These are phyloP conservation scores for Achlya hypogyna DNA, from an alignment of 352 stramenopile genomes.

Conservation along the genomic window DNA sequence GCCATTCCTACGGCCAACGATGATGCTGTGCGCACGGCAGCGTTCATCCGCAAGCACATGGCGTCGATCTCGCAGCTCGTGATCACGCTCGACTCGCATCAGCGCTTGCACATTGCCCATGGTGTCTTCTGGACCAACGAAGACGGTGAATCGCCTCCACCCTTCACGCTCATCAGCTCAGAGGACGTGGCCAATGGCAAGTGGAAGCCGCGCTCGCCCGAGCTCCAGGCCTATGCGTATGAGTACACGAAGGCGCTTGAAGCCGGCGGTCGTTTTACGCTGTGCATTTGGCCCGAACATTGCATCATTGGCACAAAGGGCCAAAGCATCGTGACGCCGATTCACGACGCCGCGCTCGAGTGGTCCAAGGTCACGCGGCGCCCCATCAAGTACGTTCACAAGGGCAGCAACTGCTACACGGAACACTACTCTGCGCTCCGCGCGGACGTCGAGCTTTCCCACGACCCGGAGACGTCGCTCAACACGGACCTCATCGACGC, in stretches of 20 bases:
- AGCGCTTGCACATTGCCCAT: slow-evolving; percentile 94
- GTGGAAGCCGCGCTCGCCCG: slow-evolving; percentile 52
- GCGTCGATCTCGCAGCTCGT: slow-evolving; percentile 75
- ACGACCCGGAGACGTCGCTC: slow-evolving; percentile 67
- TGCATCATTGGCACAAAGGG: slow-evolving; percentile 89
- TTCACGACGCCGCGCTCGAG: slow-evolving; percentile 74
- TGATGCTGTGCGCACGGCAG: slow-evolving; percentile 84
- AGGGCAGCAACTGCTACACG: slow-evolving; percentile 92
- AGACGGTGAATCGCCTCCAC: slow-evolving; percentile 51
- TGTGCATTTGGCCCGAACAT: slow-evolving; percentile 97
- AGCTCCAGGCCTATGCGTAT: slow-evolving; percentile 77
- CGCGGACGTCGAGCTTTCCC: slow-evolving; percentile 86
- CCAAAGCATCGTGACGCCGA: slow-evolving; percentile 79
- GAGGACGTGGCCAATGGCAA: slow-evolving; percentile 56
- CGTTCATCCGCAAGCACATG: slow-evolving; percentile 71
- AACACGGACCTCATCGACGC: slow-evolving; percentile 80
- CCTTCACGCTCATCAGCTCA: slow-evolving; percentile 90
- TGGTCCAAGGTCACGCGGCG: slow-evolving; percentile 68
- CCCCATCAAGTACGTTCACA: slow-evolving; percentile 84
- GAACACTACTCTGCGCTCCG: slow-evolving; percentile 94
- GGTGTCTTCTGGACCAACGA: slow-evolving; percentile 87
- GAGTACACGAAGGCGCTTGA: slow-evolving; percentile 88
- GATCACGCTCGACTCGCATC: slow-evolving; percentile 95
- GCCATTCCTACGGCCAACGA: slow-evolving; percentile 89
- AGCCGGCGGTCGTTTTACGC: slow-evolving; percentile 76